Percentiles rank a stretch among this genome's conserved stretches.
Evolutionary conservation across 2,329 filamentous ascomycete species (phyloP).

Genomic region (Lasiodiplodia gonubiensis): DNA sequence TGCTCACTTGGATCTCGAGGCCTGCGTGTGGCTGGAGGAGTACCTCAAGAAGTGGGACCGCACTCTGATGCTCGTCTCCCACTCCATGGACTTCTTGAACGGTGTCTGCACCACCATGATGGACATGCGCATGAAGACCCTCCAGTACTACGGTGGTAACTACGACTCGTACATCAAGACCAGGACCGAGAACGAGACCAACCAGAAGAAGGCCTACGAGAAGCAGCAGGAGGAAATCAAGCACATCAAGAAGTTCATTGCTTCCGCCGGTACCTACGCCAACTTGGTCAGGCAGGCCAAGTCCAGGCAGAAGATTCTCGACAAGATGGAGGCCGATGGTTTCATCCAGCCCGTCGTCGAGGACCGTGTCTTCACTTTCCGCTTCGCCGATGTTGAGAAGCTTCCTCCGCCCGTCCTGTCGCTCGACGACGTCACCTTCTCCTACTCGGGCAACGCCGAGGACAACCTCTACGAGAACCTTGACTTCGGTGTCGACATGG

Average conservation of each 20-base stretch:
- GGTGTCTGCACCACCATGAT: conserved; percentile 99
- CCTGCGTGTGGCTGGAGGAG: conserved; percentile 99
- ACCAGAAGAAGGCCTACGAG: conserved; percentile 98
- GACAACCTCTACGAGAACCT: conserved; percentile 97
- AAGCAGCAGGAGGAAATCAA: conserved; percentile 99
- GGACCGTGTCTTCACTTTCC: conserved; percentile 94
- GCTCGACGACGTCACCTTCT: conserved; percentile 97
- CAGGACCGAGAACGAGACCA: conserved; percentile 88
- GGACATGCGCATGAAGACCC: conserved; percentile 88
- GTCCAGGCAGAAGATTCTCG: conserved; percentile 98
- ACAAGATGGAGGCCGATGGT: conserved; percentile 99
- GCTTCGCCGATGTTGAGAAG: conserved; percentile 98
- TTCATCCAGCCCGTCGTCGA: conserved; percentile 89
- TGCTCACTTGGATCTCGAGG: conserved; percentile 98
- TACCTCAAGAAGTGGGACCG: conserved; percentile 99
- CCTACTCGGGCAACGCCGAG: conserved; percentile 86
- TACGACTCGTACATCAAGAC: conserved; percentile 98
- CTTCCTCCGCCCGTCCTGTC: conserved; percentile 96
- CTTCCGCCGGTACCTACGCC: conserved; percentile 98
- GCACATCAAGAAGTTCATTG: conserved; percentile 99
- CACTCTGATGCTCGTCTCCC: conserved; percentile 93
- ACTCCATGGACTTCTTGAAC: conserved; percentile 99
- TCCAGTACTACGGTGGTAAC: conserved; percentile 99
- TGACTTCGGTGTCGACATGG: conserved; percentile 99
- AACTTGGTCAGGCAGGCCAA: conserved; percentile 99